Base-by-base conservation (phyloP, 148 eudicot genomes). In the Rhododendron griersonianum region DNA sequence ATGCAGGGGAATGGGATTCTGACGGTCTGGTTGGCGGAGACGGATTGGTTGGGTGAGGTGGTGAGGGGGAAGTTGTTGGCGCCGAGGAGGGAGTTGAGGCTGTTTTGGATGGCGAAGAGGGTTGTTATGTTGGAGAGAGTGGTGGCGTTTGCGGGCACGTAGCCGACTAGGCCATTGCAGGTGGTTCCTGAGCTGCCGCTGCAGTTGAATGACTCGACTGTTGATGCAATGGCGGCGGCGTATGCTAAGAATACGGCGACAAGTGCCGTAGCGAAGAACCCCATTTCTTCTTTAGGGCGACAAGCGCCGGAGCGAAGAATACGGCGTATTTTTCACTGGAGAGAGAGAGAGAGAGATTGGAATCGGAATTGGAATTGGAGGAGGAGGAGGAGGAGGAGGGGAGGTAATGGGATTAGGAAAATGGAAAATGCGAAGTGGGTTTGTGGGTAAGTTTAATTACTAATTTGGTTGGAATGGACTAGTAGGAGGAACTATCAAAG, bases 1-100 rank as follows among this genome's bases (percentile, higher is more conserved):
- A 48, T 39, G 85, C 99, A 96, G 16, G 93, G 95, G 92, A 96
- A 92, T 69, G 95, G 95, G 74, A 96, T 89, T 19, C 30, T 91
- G 86, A 96, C 59, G 2, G 90, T 91, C 16, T 87, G 75, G 0
- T 82, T 78, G 33, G 91, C 87, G 2, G 48, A 0, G 5, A 93
- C 73, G 47, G 88, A 30, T 78, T 25, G 28, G 88, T 51, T 87
- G 11, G 87, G 25, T 0, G 90, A 78, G 69, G 98, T 93, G 57
- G 89, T 33, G 39, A 55, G 83, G 0, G 95, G 92, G 79, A 94
- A 90, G 89, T 87, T 87, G 92, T 95, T 96, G 85, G 89, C 95
- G 19, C 91, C 93, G 11, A 94, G 90, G 57, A 94, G 76, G n/a
- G 96, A 80, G 25, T 84, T 89, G 78, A 92, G 90, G 85, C 88